Evolutionary conservation across 768 basidiomycete genomes (phyloP), one percentile per base, ranked within the genome.

Genomic region (Russula compacta): DNA sequence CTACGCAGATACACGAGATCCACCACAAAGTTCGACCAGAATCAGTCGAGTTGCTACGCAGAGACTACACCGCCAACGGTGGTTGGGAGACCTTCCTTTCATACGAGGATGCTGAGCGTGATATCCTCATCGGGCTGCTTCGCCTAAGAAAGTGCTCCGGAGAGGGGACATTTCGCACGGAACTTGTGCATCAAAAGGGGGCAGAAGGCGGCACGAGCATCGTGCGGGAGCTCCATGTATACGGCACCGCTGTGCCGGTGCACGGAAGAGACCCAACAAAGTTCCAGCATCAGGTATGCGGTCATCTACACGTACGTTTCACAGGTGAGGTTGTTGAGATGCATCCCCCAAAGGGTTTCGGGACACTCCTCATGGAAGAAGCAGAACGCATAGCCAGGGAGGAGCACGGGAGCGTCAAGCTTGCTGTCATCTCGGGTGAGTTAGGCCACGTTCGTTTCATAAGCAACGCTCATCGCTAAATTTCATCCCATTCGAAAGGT

Each of bases 21-120:
- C 97, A 99, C 71, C 87, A 97, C 77, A 95, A 95, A 75, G 92
- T 98, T 49, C 84, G 94, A 21, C 95, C 95, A 61, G 91, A 95
- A 71, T 88, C 91, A 15, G 89, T 97, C 54, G 97, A 99, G 73
- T 85, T 99, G 4, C 84, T 99, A 38, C 83, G 97, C 60, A 81
- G 97, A 43, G 97, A 99, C 71, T 99, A 99, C 72, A 77, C 89
- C 3, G 97, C 97, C 35, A 99, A 98, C 70, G 95, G 95, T 6
- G 95, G 97, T 49, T 99, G 97, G 97, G 97, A 99, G 76, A 98
- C 97, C 1, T 99, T 99, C 82, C 76, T 99, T 6, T 95, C 95
- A 33, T 99, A 98, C 71, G 97, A 99, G 75, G 97, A 99, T 72
- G 95, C 97, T 6, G 93, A 94, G 73, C 84, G 83, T 56, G 97